Evolutionary conservation across 2,329 filamentous ascomycete species (phyloP), one percentile per base, ranked within the genome.

Genomic region (Neofusicoccum ribis): DNA sequence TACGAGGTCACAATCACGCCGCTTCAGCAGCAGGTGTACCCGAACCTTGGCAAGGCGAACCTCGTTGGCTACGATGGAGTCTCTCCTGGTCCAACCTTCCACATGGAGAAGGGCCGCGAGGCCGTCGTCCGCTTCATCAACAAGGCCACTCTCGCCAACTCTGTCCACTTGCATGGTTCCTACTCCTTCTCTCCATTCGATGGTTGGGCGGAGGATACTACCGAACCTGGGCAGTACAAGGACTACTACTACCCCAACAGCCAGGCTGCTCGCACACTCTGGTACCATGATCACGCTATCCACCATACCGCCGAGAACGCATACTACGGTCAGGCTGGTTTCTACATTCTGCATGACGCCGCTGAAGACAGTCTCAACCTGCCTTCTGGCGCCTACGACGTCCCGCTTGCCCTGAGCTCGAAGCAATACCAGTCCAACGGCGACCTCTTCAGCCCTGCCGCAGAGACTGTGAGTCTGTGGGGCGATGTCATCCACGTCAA

Each of bases 221-320:
- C 83, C 0, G 54, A 73, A 0, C 79, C 81, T 0, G 83, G 84
- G 0, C 75, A 87, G 69, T 86, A 82, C 74, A 87, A 88, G 72
- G 86, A 88, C 67, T 87, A 88, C 72, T 88, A 87, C 72, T 88
- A 86, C 68, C 85, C 85, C 9, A 88, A 88, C 70, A 75, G 72
- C 14, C 82, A 87, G 70, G 79, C 77, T 44, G 83, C 80, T 1
- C 79, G 85, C 43, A 79, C 83, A 0, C 77, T 87, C 36, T 88
- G 86, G 86, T 88, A 88, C 68, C 85, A 88, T 68, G 79, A 80
- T 65, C 79, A 81, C 61, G 75, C 76, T 0, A 74, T 78, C 62
- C 73, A 70, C 39, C 68, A 74, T 63, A 87, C 85, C 12, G 82
- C 83, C 6, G 76, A 82, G 50, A 85, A 88, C 69, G 84, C 83